Evolutionary conservation across 139 green algal species (phyloP).

Genomic region (Chara braunii): DNA sequence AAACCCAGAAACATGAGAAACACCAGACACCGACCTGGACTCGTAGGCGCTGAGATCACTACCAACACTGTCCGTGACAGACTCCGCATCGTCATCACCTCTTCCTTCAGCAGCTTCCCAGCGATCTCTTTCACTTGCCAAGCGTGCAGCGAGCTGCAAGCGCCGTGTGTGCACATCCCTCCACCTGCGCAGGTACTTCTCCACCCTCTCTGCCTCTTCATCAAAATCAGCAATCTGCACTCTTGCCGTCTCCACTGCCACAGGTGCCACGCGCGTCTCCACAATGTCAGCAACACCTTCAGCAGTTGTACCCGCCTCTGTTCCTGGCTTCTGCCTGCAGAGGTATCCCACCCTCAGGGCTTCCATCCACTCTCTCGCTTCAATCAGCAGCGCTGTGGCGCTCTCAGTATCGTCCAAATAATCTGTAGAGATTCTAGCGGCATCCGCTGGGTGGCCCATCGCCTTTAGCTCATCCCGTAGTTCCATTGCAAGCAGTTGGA

Average conservation of each 20-base stretch:
- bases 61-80: constrained; percentile 1
- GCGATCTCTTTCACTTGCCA: background rate
- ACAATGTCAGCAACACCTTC: constrained; percentile 13
- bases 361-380: constrained; percentile 11
- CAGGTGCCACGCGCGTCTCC: background rate
- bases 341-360: constrained; percentile 2
- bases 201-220: too few species aligned
- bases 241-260: constrained; percentile 1
- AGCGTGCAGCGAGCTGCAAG: background rate
- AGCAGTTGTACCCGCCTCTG: too few species aligned
- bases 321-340: background rate
- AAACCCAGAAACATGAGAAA: background rate
- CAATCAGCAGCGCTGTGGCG: background rate
- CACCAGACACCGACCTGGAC: background rate
- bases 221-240: constrained; percentile 2
- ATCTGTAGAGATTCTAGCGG: constrained; percentile 25
- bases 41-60: constrained; percentile 22
- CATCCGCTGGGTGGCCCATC: constrained; percentile 41
- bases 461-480: constrained; percentile 59
- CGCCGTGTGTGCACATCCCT: background rate
- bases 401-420: constrained; percentile 1
- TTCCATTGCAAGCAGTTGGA: constrained; percentile 51
- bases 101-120: background rate
- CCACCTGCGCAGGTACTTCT: background rate
- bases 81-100: constrained; percentile 3